A percentile compares a stretch with the other conserved stretches of the same genome.
Conservation (phyloP, 257 asterid genomes). For the Solanum bulbocastanum region DNA sequence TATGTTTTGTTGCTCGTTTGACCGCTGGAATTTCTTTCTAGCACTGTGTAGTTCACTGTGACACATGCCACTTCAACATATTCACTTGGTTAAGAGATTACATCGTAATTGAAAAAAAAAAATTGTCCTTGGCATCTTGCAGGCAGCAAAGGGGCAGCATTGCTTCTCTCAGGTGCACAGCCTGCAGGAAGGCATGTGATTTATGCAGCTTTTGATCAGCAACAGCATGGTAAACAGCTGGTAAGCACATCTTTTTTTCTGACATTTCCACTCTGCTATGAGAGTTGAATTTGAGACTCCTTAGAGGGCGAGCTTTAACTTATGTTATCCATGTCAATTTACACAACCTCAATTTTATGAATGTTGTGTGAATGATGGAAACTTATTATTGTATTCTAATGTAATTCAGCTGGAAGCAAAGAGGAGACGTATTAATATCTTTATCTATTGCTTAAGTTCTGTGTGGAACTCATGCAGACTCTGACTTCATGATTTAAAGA, state of each 20-base stretch:
- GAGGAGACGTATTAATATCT: neutral
- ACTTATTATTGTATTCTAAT: neutral
- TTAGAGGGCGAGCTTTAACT: neutral
- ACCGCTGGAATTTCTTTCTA: neutral
- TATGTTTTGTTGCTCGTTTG: neutral
- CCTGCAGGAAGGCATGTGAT: conserved; percentile 64
- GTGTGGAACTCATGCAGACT: neutral
- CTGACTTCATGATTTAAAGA: neutral
- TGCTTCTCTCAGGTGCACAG: conserved; percentile 52
- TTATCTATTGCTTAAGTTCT: neutral
- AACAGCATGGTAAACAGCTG: conserved; percentile 75
- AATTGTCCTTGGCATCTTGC: neutral
- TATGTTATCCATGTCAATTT: neutral
- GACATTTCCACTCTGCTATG: neutral
- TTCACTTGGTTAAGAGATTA: neutral
- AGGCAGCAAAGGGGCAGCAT: conserved; percentile 76
- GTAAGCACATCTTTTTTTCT: conserved; percentile 28
- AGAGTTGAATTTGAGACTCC: neutral
- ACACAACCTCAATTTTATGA: neutral
- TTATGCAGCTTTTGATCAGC: conserved; percentile 78
- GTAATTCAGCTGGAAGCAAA: neutral
- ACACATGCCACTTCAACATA: neutral
- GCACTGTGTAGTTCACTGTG: neutral
- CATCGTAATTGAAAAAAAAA: too few species aligned
- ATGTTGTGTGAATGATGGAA: neutral